Percentiles rank a stretch among this genome's conserved stretches.
Evolutionary conservation across 805 yeast genomes (phyloP).

Genomic region (Ogataea pini): DNA sequence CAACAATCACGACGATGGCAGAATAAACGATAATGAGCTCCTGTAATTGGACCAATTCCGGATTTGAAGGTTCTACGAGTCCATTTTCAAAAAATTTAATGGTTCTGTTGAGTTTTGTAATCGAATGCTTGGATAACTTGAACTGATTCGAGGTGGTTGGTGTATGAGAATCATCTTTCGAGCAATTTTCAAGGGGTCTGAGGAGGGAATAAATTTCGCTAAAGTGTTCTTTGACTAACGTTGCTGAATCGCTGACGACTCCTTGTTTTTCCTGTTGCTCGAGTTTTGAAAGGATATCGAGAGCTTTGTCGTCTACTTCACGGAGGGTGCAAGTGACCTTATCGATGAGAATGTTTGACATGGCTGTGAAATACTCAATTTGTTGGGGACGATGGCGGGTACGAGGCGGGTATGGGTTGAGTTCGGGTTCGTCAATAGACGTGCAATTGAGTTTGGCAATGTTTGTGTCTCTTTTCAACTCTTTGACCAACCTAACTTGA

Average conservation of each 20-base stretch:
- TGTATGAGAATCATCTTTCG: slow-evolving; percentile 2
- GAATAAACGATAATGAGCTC: slow-evolving; percentile 27
- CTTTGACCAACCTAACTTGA: no score
- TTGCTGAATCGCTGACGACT: slow-evolving; percentile 4
- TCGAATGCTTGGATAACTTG: slow-evolving; percentile 11
- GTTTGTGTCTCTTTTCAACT: no score
- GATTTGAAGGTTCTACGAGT: slow-evolving; percentile 13
- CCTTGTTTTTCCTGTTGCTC: slow-evolving; percentile 6
- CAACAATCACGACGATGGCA: slow-evolving; percentile 19
- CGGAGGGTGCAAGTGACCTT: slow-evolving; percentile 13
- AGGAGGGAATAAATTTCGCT: slow-evolving; percentile 18
- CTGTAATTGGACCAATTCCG: slow-evolving; percentile 22
- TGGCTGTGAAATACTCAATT: no score
- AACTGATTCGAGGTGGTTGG: neutral
- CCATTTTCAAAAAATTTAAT: slow-evolving; percentile 19
- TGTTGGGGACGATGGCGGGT: no score
- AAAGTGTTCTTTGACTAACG: slow-evolving; percentile 18
- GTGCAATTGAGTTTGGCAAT: no score
- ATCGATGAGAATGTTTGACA: slow-evolving; percentile 21
- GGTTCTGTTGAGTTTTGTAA: slow-evolving; percentile 12
- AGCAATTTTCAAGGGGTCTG: slow-evolving; percentile 20
- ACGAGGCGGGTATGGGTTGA: no score
- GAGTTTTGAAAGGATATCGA: slow-evolving; percentile 18
- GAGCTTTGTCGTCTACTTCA: slow-evolving; percentile 16
- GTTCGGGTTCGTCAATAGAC: no score